phyloP scores from a whole-genome alignment of 208 protist species.

The Trypanosomatidae sp. region DNA sequence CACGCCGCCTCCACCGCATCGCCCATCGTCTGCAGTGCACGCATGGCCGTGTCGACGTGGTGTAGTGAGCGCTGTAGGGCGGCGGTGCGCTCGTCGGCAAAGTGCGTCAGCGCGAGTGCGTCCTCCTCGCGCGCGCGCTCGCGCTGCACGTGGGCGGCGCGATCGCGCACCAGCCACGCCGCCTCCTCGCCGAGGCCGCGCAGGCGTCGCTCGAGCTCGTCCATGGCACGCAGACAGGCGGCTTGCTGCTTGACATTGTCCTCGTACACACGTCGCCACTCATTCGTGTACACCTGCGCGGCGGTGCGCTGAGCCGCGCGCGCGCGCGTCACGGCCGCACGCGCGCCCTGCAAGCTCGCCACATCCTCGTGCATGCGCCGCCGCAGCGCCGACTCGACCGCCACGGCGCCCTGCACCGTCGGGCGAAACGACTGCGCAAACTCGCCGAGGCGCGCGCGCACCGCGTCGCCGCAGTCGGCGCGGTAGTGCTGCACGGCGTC shows the following conservation, averaged over 20 bases:
- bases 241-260: slow-evolving; percentile 49
- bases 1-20: slow-evolving; percentile 14
- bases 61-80: slow-evolving; percentile 18
- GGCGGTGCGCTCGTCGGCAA: slow-evolving; percentile 22
- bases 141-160: slow-evolving; percentile 20
- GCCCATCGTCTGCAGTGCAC: slow-evolving; percentile 11
- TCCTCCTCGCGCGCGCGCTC: slow-evolving; percentile 44
- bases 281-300: slow-evolving; percentile 14
- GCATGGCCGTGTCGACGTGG: slow-evolving; percentile 10
- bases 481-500: slow-evolving; percentile 19
- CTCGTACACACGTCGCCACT: slow-evolving; percentile 35
- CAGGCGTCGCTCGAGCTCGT: slow-evolving; percentile 54
- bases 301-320: slow-evolving; percentile 16
- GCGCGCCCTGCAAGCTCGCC: slow-evolving; percentile 14
- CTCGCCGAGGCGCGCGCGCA: slow-evolving; percentile 10
- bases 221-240: slow-evolving; percentile 45
- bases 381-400: slow-evolving; percentile 7
- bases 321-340: slow-evolving; percentile 10
- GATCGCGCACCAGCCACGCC: slow-evolving; percentile 27
- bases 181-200: slow-evolving; percentile 27
- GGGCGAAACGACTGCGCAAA: slow-evolving; percentile 12
- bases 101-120: slow-evolving; percentile 29
- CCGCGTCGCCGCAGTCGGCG: slow-evolving; percentile 9
- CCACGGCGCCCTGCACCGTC: slow-evolving; percentile 4
- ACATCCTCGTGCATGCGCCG: slow-evolving; percentile 14